Evolutionary conservation across 2,329 filamentous ascomycete genomes (phyloP), one percentile per base, ranked within the genome.

Genomic region (Aspergillus eucalypticola): DNA sequence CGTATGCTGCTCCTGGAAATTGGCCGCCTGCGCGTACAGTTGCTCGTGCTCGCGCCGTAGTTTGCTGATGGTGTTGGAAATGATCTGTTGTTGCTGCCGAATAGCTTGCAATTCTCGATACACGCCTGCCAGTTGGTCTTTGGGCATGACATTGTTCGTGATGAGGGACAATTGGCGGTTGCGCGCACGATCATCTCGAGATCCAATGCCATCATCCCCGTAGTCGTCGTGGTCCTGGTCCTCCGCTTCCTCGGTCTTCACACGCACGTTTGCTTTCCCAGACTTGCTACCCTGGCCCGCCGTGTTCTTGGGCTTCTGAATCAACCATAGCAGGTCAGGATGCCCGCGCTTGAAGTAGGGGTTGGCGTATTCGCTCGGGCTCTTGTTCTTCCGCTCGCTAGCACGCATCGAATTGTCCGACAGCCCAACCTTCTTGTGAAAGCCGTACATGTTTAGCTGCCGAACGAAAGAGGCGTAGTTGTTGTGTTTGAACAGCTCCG

Each of bases 371-470:
- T 98, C 95, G 83, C 93, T 98, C 0, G 95, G 95, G 60, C 92
- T 96, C 80, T 99, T 99, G 74, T 94, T 94, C 75, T 97, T 96
- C 63, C 93, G 89, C 79, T 98, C 95, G 73, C 93, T 97, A 5
- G 96, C 93, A 67, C 95, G 90, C 90, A 99, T 96, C 0, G 93
- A 97, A 73, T 97, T 97, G 76, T 99, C 95, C 3, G 93, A 96
- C 17, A 99, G 83, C 3, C 91, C 91, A 3, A 95, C 91, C 44
- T 91, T 89, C 70, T 87, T 87, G 69, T 87, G 84, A 60, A 86
- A 87, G 2, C 84, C 84, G 67, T 86, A 86, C 84, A 86, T 86
- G 65, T 86, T 86, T 60, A 91, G 77, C 67, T 91, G 88, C 25
- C 89, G 85, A 29, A 91, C 89, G 67, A 91, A 91, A 0, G 88